A percentile compares a stretch with the other conserved stretches of the same genome.
phyloP scores from a whole-genome alignment of 176 grass and related monocot genomes.

The Sorghum bicolor region DNA sequence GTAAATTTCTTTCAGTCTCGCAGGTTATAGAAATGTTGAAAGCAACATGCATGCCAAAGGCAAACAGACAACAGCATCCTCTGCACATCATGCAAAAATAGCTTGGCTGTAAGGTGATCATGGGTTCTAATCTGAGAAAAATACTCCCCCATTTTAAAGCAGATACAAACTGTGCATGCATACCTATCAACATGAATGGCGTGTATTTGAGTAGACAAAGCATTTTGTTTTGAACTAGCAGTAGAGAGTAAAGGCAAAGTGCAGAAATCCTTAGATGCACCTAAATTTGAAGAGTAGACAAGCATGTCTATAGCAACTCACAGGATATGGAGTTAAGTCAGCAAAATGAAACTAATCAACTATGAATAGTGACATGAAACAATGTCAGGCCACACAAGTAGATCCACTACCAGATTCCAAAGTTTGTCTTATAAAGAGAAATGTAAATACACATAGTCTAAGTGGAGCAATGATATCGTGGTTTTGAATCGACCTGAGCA shows the following conservation, averaged over 20 bases:
- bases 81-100: conserved; percentile 5
- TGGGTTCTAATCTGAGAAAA: neutral
- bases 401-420: neutral
- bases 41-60: neutral
- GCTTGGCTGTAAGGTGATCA: neutral
- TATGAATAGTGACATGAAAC: neutral
- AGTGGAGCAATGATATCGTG: neutral
- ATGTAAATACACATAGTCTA: neutral
- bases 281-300: neutral
- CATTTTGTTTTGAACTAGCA: neutral
- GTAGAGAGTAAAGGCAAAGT: neutral
- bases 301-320: neutral
- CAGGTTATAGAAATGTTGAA: neutral
- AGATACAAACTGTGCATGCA: neutral
- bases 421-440: neutral
- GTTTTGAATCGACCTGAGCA: neutral
- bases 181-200: conserved; percentile 1
- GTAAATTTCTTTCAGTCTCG: neutral
- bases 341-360: neutral
- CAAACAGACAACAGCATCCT: conserved; percentile 19
- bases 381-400: neutral
- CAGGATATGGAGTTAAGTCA: neutral
- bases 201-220: neutral
- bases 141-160: neutral
- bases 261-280: neutral